These are phyloP conservation scores for Ophiostoma piceae DNA, from an alignment of 2,329 filamentous ascomycete genomes.

Conservation along the genomic window DNA sequence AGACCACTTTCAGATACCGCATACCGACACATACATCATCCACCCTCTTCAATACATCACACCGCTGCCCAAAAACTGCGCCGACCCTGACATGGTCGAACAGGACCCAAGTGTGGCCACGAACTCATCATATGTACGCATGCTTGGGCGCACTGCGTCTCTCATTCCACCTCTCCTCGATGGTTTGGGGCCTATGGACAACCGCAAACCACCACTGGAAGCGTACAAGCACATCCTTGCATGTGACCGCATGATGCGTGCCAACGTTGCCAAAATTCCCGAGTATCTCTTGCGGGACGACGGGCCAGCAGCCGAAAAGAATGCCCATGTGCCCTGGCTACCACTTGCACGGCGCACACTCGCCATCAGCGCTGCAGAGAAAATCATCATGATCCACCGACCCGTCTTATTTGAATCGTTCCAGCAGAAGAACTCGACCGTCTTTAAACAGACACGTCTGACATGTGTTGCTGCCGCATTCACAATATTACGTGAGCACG, in stretches of 20 bases:
- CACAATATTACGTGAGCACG: slow-evolving; percentile 33
- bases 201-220: slow-evolving; percentile 30
- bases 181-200: slow-evolving; percentile 33
- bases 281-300: slow-evolving; percentile 31
- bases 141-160: slow-evolving; percentile 31
- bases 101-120: slow-evolving; percentile 21
- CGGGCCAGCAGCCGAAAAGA: background rate
- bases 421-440: slow-evolving; percentile 18
- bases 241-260: slow-evolving; percentile 32
- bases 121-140: slow-evolving; percentile 29
- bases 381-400: slow-evolving; percentile 39
- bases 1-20: slow-evolving; percentile 35
- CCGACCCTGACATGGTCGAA: slow-evolving; percentile 32
- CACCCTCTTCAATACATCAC: slow-evolving; percentile 34
- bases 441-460: background rate
- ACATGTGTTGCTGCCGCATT: slow-evolving; percentile 30
- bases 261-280: slow-evolving; percentile 33
- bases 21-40: slow-evolving; percentile 36
- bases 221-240: slow-evolving; percentile 29
- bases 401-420: slow-evolving; percentile 33
- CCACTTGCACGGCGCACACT: slow-evolving; percentile 34
- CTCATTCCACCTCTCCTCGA: slow-evolving; percentile 33
- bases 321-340: slow-evolving; percentile 30
- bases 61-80: slow-evolving; percentile 33
- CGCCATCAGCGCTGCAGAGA: slow-evolving; percentile 37